Conservation (phyloP, 2,329 filamentous ascomycete species). For the Aureobasidium mangrovei region DNA sequence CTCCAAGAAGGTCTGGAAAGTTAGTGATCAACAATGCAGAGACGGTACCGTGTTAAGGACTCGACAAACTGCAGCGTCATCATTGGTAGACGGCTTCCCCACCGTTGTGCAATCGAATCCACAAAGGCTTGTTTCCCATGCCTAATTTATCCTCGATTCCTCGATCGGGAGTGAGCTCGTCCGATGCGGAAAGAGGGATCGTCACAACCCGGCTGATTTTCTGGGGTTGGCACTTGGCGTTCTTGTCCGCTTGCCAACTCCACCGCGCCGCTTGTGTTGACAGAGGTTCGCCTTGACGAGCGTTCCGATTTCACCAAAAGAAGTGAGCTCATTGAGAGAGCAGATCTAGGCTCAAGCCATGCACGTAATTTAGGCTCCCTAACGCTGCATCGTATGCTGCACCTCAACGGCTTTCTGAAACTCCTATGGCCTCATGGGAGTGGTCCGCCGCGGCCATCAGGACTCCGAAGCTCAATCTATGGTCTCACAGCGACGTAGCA, state of each 20-base stretch:
- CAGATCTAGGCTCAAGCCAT: background rate
- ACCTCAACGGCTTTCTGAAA: background rate
- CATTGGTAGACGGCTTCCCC: background rate
- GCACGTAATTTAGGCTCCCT: slow-evolving; percentile 1
- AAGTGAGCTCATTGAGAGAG: background rate
- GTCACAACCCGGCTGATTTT: background rate
- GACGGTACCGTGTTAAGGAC: too few relatives aligned
- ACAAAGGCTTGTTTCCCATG: background rate
- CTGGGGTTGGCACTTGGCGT: background rate
- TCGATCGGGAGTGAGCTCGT: background rate
- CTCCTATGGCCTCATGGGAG: background rate
- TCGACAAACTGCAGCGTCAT: background rate
- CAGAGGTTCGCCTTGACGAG: background rate
- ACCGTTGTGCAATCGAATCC: background rate
- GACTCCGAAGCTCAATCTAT: background rate
- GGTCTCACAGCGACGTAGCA: too few relatives aligned
- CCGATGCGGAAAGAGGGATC: slow-evolving; percentile 7
- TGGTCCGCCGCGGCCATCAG: background rate
- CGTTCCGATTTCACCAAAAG: background rate
- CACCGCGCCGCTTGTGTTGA: too few relatives aligned
- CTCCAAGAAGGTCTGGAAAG: too few relatives aligned
- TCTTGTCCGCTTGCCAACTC: too few relatives aligned
- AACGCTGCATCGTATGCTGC: background rate
- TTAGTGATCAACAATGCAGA: too few relatives aligned
- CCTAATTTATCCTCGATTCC: background rate